phyloP scores from a whole-genome alignment of 2,329 filamentous ascomycete species.

The Berkeleyomyces rouxiae region DNA sequence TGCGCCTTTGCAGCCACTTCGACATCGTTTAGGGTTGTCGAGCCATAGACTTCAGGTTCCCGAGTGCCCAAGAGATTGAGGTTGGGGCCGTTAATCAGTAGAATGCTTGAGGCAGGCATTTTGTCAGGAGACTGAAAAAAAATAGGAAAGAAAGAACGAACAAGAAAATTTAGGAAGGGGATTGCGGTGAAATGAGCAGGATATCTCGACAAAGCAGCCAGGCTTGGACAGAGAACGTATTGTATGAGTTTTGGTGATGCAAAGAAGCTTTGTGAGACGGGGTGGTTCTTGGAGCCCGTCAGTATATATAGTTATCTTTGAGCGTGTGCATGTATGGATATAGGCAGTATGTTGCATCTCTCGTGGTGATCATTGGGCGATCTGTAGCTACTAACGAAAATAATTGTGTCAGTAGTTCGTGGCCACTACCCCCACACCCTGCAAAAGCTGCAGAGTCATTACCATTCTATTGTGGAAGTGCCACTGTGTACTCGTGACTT shows the following conservation, averaged over 20 bases:
- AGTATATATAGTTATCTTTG: neutral
- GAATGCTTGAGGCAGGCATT: slow-evolving; percentile 31
- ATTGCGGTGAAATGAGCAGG: no score
- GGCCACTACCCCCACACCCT: no score
- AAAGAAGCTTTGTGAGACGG: neutral
- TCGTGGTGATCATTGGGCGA: neutral
- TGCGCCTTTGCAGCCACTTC: slow-evolving; percentile 32
- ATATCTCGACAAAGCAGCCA: neutral
- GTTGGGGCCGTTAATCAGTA: slow-evolving; percentile 69
- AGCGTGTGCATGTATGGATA: neutral
- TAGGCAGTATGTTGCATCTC: neutral
- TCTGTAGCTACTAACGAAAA: neutral
- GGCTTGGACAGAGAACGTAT: neutral
- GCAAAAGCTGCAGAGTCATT: no score
- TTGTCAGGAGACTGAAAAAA: neutral
- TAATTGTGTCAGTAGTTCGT: neutral
- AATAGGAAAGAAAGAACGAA: neutral
- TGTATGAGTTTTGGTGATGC: neutral
- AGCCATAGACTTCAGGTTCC: slow-evolving; percentile 58
- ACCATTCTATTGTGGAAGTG: no score
- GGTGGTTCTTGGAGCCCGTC: neutral
- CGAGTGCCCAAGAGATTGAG: slow-evolving; percentile 63
- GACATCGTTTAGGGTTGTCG: slow-evolving; percentile 48
- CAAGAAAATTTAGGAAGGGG: neutral
- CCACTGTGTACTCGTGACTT: neutral